Conservation (phyloP, 331 rosid genomes). For the Rhamnella rubrinervis region DNA sequence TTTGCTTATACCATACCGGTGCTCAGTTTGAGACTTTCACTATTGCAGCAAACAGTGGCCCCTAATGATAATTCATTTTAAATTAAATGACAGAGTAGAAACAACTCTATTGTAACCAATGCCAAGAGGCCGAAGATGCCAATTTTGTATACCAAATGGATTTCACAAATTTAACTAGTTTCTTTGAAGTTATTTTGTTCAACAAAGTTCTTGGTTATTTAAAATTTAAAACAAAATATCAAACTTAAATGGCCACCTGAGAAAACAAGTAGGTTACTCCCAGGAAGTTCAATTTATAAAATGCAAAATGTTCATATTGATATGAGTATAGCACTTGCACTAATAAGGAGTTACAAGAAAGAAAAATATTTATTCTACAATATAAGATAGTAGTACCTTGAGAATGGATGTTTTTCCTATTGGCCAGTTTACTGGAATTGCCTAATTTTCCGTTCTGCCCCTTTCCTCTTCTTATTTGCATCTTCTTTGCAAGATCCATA, state of each 20-base stretch:
- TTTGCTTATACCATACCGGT: no score
- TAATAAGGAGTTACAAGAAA: conserved; percentile 10
- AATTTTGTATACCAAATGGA: no score
- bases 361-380: background rate
- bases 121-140: no score
- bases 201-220: background rate
- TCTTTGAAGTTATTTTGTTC: background rate
- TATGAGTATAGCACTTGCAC: no score
- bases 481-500: conserved; percentile 31
- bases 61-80: no score
- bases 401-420: conserved; percentile 27
- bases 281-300: background rate
- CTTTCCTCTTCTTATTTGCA: conserved; percentile 29
- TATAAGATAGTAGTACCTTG: conserved; percentile 38
- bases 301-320: background rate
- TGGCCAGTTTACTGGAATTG: conserved; percentile 26
- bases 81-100: no score
- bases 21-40: no score
- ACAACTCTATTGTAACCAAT: no score
- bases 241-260: conserved; percentile 13
- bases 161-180: no score
- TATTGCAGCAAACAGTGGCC: no score
- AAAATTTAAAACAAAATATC: background rate
- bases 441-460: conserved; percentile 35
- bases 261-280: conserved; percentile 14